phyloP scores from a whole-genome alignment of 2,329 filamentous ascomycete genomes.

The Aspergillus udagawae region DNA sequence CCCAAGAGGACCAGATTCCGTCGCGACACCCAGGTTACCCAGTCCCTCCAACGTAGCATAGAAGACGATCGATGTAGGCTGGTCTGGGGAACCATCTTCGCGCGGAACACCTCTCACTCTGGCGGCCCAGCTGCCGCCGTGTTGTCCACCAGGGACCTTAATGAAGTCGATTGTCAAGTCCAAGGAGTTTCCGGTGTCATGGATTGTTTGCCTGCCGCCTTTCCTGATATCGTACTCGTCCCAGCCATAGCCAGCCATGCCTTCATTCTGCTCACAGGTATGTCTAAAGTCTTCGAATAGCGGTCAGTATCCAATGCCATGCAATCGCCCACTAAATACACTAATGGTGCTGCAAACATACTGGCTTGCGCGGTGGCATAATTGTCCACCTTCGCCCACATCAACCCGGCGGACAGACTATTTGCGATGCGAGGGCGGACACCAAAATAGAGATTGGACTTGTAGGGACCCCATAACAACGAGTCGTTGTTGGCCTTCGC shows the following conservation, averaged over 20 bases:
- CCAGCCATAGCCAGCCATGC: conserved; percentile 95
- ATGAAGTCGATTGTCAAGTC: conserved; percentile 92
- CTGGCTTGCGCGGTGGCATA: conserved; percentile 71
- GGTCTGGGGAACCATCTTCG: conserved; percentile 60
- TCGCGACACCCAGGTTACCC: conserved; percentile 60
- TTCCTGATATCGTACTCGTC: conserved; percentile 89
- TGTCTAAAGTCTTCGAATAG: conserved; percentile 68
- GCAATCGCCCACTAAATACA: background rate
- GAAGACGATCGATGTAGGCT: conserved; percentile 76
- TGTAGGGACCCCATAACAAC: conserved; percentile 92
- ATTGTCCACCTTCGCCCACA: conserved; percentile 84
- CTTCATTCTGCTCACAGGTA: conserved; percentile 92
- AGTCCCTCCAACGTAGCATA: conserved; percentile 77
- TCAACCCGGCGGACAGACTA: conserved; percentile 74
- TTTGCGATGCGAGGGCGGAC: conserved; percentile 76
- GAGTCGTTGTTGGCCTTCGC: conserved; percentile 66
- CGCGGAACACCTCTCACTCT: conserved; percentile 78
- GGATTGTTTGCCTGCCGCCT: conserved; percentile 84
- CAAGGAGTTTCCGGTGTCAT: conserved; percentile 81
- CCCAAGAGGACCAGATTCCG: conserved; percentile 48
- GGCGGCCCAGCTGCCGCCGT: conserved; percentile 90
- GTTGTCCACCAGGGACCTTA: conserved; percentile 78
- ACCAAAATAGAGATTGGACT: conserved; percentile 91
- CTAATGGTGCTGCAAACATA: conserved; percentile 43
- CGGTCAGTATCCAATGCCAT: conserved; percentile 14